phyloP scores from a whole-genome alignment of 176 grass and related monocot species.

The Zoysia japonica region DNA sequence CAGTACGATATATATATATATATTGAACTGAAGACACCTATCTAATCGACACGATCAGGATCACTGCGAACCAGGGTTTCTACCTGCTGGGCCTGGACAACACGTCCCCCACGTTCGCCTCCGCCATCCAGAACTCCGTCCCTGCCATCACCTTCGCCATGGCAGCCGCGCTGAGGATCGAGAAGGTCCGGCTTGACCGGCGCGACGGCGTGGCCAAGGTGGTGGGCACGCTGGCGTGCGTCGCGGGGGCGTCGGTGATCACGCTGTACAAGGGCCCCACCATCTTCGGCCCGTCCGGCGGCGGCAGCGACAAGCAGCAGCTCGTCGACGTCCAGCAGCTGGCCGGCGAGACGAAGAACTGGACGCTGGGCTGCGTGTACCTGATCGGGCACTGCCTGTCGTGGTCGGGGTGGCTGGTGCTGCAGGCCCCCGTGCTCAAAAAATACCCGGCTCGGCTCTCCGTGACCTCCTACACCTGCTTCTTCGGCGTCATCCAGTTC shows the following conservation, averaged over 20 bases:
- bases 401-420: constrained; percentile 98
- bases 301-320: background rate
- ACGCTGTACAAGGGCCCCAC: constrained; percentile 89
- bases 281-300: constrained; percentile 56
- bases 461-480: constrained; percentile 97
- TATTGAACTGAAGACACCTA: no score
- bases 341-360: constrained; percentile 51
- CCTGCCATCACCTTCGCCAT: constrained; percentile 98
- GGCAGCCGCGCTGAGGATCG: constrained; percentile 86
- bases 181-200: constrained; percentile 76
- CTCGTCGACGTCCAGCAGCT: no score
- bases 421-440: constrained; percentile 92
- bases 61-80: constrained; percentile 95
- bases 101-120: constrained; percentile 92
- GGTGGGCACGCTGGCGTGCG: constrained; percentile 72
- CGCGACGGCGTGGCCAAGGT: constrained; percentile 86
- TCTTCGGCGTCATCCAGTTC: constrained; percentile 99
- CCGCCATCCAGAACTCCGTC: constrained; percentile 97
- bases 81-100: constrained; percentile 92
- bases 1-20: no score
- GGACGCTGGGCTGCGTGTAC: constrained; percentile 95
- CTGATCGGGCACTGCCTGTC: constrained; percentile 95
- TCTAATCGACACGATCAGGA: constrained; percentile 30
- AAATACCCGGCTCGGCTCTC: constrained; percentile 93
- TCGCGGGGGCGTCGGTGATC: constrained; percentile 85